These are phyloP conservation scores for Scheffersomyces insectosa DNA, from an alignment of 1,139 yeast species.

Conservation along the genomic window DNA sequence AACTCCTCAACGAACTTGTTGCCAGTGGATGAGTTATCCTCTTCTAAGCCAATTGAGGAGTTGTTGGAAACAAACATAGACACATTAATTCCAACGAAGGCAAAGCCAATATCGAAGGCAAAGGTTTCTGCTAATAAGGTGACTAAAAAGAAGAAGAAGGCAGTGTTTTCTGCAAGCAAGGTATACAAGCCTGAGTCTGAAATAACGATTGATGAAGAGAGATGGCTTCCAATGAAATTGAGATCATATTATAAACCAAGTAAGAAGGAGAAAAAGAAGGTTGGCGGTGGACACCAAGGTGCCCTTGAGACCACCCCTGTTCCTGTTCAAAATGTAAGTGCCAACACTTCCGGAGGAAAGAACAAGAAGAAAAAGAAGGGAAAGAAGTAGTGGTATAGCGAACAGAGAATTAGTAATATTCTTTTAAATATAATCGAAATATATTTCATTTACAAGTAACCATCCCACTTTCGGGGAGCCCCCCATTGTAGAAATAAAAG, in stretches of 20 bases:
- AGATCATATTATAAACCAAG: slow-evolving; percentile 82
- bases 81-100: slow-evolving; percentile 3
- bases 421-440: too few relatives aligned
- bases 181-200: slow-evolving; percentile 32
- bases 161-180: slow-evolving; percentile 42
- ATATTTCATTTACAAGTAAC: too few relatives aligned
- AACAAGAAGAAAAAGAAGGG: slow-evolving; percentile 55
- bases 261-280: slow-evolving; percentile 56
- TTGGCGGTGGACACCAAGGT: slow-evolving; percentile 70
- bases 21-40: slow-evolving; percentile 37
- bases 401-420: too few relatives aligned
- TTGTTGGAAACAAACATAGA: slow-evolving; percentile 27
- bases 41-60: slow-evolving; percentile 23
- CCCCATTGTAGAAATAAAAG: too few relatives aligned
- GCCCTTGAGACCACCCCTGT: slow-evolving; percentile 44
- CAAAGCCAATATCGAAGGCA: slow-evolving; percentile 1
- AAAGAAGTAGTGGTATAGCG: slow-evolving; percentile 27
- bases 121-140: slow-evolving; percentile 14
- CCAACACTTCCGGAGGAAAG: slow-evolving; percentile 22
- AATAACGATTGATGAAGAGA: slow-evolving; percentile 51
- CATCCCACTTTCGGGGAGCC: too few relatives aligned
- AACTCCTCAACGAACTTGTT: slow-evolving; percentile 25
- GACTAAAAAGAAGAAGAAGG: slow-evolving; percentile 25
- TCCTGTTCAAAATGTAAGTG: slow-evolving; percentile 16
- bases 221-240: slow-evolving; percentile 90